Evolutionary conservation across 192 early-diverging fungal genomes (phyloP).

Genomic region (Gonapodya prolifera): DNA sequence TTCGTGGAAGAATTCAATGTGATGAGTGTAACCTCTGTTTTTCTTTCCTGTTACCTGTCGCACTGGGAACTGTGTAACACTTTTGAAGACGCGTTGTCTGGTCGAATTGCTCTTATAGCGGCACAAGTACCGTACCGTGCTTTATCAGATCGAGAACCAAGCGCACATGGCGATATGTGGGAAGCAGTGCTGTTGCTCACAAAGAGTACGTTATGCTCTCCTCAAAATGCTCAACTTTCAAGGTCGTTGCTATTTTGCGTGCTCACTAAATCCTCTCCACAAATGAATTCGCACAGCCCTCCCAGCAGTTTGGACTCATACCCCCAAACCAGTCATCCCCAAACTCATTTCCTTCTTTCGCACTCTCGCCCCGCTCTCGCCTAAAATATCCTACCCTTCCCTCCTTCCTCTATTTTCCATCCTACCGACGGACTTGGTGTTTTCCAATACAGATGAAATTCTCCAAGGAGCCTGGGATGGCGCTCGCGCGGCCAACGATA

Average conservation of each 20-base stretch:
- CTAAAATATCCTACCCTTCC: background rate
- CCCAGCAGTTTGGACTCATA: background rate
- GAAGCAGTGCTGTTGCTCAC: constrained; percentile 70
- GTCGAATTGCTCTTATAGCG: constrained; percentile 29
- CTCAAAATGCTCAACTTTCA: no score
- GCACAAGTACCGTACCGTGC: constrained; percentile 43
- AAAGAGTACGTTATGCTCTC: background rate
- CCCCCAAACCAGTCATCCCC: background rate
- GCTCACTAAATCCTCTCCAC: no score
- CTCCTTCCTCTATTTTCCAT: background rate
- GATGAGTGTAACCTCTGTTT: constrained; percentile 10
- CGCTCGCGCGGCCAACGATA: background rate
- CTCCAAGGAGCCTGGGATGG: background rate
- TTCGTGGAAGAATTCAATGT: constrained; percentile 8
- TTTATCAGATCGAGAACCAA: constrained; percentile 61
- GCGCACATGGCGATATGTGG: constrained; percentile 71
- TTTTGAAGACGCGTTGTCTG: constrained; percentile 26
- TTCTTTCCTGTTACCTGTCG: constrained; percentile 20
- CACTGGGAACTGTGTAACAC: constrained; percentile 20
- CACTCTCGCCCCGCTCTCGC: background rate
- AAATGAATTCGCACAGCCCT: no score
- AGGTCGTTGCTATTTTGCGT: no score
- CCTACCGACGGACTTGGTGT: background rate
- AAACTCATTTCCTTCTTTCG: background rate
- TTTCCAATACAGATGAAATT: background rate